Conservation (phyloP, 1,284 basidiomycete species). For the Boletus semigastroideus region DNA sequence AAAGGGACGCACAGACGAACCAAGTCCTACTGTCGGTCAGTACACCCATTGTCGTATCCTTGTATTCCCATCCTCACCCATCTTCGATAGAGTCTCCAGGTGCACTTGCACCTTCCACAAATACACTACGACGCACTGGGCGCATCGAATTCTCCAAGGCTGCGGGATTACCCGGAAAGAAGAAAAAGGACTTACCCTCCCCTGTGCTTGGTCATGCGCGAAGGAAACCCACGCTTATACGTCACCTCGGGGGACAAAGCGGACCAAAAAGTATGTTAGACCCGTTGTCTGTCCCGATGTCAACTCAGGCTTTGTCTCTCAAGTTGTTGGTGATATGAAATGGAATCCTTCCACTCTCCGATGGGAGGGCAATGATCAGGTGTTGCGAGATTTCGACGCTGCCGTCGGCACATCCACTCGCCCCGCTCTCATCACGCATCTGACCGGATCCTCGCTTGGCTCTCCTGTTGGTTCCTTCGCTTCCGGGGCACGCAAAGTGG, state of each 20-base stretch:
- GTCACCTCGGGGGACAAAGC: conserved; percentile 72
- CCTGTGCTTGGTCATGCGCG: conserved; percentile 45
- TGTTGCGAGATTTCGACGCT: conserved; percentile 86
- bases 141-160: conserved; percentile 45
- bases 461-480: conserved; percentile 79
- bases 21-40: conserved; percentile 41
- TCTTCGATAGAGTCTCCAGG: conserved; percentile 25
- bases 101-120: conserved; percentile 32
- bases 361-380: conserved; percentile 96
- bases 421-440: conserved; percentile 93
- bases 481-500: conserved; percentile 81
- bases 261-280: conserved; percentile 71
- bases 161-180: conserved; percentile 44
- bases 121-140: conserved; percentile 43
- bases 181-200: conserved; percentile 52
- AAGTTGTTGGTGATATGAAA: conserved; percentile 93
- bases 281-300: conserved; percentile 5
- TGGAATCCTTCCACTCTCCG: conserved; percentile 89
- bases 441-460: conserved; percentile 77
- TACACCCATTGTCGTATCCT: conserved; percentile 9
- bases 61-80: not conserved
- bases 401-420: conserved; percentile 79
- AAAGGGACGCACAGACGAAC: conserved; percentile 45
- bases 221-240: conserved; percentile 83
- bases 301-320: conserved; percentile 15